Evolutionary conservation across 1,284 basidiomycete species (phyloP), one percentile per base, ranked within the genome.

Genomic region (Thecaphora frezii): DNA sequence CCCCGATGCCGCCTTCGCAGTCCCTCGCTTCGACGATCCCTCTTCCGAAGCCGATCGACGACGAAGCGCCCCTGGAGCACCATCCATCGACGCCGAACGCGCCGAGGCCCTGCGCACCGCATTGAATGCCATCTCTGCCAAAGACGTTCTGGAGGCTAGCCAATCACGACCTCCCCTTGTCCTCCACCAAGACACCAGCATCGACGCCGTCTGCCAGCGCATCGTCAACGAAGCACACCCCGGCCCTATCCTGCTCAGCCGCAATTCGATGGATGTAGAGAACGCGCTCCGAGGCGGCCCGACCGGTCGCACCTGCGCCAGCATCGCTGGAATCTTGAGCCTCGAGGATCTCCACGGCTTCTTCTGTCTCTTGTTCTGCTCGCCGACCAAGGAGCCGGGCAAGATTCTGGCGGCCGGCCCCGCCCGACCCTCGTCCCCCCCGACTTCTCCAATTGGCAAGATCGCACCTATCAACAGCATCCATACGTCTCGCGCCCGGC

Each of bases 301-400:
- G n/a, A n/a, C n/a, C n/a, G n/a, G n/a, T n/a, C n/a, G n/a, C n/a
- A n/a, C n/a, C n/a, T n/a, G n/a, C n/a, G n/a, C n/a, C n/a, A n/a
- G n/a, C n/a, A n/a, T n/a, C 33, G 49, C 40, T 22, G 54, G 63
- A 5, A 22, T 66, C n/a, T 54, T 66, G 4, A 43, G 58, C 19
- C 54, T 60, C 5, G 58, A 66, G 38, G 64, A 66, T 37, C 49
- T 66, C 2, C 44, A 58, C 10, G 50, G 55, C 21, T 62, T 66
- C 43, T 58, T 66, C 18, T 53, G 58, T 16, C 30, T 56, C 18
- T 51, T 62, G 12, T 66, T 66, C 18, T 58, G 43, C n/a, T 45
- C 60, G 7, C 30, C 22, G 12, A 44, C 49, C 5, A 55, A 53
- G 30, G n/a, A 10, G 4, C 19, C 38, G 9, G 1, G 22, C 16